phyloP scores from a whole-genome alignment of 441 rosid genomes.

The Erodium texanum region DNA sequence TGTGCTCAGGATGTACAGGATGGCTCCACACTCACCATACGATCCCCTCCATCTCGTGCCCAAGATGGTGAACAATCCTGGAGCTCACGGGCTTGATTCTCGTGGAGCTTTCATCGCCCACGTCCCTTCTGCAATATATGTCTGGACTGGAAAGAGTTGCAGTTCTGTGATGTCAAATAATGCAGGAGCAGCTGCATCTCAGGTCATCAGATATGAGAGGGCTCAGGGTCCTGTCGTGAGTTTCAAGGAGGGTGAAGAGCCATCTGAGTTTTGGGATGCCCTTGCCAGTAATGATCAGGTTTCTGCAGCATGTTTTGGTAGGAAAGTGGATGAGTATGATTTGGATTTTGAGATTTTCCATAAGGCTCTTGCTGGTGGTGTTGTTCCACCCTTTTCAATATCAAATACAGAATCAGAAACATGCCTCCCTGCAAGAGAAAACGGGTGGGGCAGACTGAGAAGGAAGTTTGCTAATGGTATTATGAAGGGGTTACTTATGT shows the following conservation, averaged over 20 bases:
- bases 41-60: constrained; percentile 78
- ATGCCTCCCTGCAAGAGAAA: constrained; percentile 60
- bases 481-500: constrained; percentile 44
- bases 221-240: constrained; percentile 41
- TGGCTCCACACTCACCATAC: constrained; percentile 76
- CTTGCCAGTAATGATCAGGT: constrained; percentile 21
- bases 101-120: constrained; percentile 66
- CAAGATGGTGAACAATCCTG: constrained; percentile 43
- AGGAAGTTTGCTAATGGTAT: constrained; percentile 40
- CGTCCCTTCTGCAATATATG: constrained; percentile 46
- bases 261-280: constrained; percentile 58
- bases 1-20: constrained; percentile 49
- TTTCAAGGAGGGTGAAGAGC: constrained; percentile 56
- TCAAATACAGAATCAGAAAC: constrained; percentile 46
- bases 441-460: constrained; percentile 49
- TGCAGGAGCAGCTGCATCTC: constrained; percentile 55
- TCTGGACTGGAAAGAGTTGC: constrained; percentile 62
- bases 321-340: constrained; percentile 45
- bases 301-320: constrained; percentile 12
- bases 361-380: constrained; percentile 61
- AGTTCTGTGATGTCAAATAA: constrained; percentile 34
- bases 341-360: constrained; percentile 54
- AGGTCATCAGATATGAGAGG: constrained; percentile 55
- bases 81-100: constrained; percentile 42
- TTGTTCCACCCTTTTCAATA: constrained; percentile 51